Base-by-base conservation (phyloP, 179 eudicot genomes). In the Patellifolia procumbens region DNA sequence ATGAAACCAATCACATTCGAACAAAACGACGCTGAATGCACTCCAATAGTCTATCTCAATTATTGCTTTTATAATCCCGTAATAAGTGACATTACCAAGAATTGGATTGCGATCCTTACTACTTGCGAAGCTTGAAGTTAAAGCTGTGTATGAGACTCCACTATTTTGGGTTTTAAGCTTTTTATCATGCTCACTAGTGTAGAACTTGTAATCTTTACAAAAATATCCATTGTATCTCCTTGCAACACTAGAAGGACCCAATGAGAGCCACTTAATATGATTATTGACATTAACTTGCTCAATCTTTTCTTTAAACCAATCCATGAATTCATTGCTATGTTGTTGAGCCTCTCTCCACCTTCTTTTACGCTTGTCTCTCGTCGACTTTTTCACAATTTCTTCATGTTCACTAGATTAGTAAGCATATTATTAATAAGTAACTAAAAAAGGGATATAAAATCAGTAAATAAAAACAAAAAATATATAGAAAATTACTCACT, bases 261-360 rank as follows among this genome's bases (percentile, higher is more conserved):
- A 15, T 12, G 58, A 68, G 1, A 24, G n/a, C 72, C n/a, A n/a
- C n/a, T n/a, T 68, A 29, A 68, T 29, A 45, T 26, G 56, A 68
- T 68, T 12, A 6, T 22, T 1, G 34, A 46, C 72, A 42, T 68
- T 37, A 42, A 7, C 70, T 7, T 9, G 9, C 46, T 39, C 70
- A 34, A 65, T 29, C 26, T 22, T 65, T 65, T 17, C 49, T 22
- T 37, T 65, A 20, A 65, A 65, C 70, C 70, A 65, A 65, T 37
- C 70, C 70, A 39, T 65, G 5, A 65, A 35, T 19, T 65, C 70
- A 34, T 17, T 22, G 26, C 31, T 65, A 35, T 37, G 48, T 35
- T 65, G 28, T 37, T 65, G 69, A 19, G 69, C 69, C 11, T 37
- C 46, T 11, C 22, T 65, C 72, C 34, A 68, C 31, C 8, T 45